Evolutionary conservation across 495 filamentous ascomycete species (phyloP), one percentile per base, ranked within the genome.

Genomic region (Aspergillus taichungensis): DNA sequence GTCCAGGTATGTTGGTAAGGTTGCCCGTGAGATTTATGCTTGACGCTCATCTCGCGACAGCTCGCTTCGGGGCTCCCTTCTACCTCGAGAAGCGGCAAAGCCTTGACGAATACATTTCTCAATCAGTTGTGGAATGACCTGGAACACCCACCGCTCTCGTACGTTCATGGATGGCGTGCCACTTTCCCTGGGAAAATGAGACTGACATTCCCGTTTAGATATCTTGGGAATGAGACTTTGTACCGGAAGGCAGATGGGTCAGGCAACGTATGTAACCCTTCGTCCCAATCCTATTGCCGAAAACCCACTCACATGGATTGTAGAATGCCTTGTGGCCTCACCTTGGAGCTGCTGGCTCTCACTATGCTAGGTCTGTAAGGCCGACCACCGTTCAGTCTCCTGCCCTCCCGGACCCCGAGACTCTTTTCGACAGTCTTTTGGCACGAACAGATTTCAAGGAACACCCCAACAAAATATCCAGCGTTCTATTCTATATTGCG

Each of bases 401-500:
- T 24, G 72, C 77, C 8, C 71, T 83, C 31, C 90, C 89, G 2
- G 88, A 94, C 53, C 80, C 90, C 0, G 76, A 69, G 12, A 73
- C 83, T 3, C 70, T 96, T 24, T 96, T 90, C 48, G 90, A 95
- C 57, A 76, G 78, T 14, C 57, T 88, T 5, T 75, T 88, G 68
- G 75, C 73, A 34, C 72, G 85, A 27, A 75, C 78, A 40, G 60
- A 73, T 10, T 79, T 73, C 44, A 74, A 79, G 47, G 72, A 80
- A 37, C 82, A 86, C 63, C 79, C 83, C 5, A 90, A 85, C 55
- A 84, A 85, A 51, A 82, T 94, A 13, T 94, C 88, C 1, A 91
- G 85, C 55, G 74, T 94, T 44, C 67, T 96, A 9, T 96, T 89
- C 73, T 90, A 96, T 52, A 77, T 89, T 58, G 89, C 88, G 6